These are phyloP conservation scores for Bassia scoparia DNA, from an alignment of 148 eudicot species.

Conservation along the genomic window DNA sequence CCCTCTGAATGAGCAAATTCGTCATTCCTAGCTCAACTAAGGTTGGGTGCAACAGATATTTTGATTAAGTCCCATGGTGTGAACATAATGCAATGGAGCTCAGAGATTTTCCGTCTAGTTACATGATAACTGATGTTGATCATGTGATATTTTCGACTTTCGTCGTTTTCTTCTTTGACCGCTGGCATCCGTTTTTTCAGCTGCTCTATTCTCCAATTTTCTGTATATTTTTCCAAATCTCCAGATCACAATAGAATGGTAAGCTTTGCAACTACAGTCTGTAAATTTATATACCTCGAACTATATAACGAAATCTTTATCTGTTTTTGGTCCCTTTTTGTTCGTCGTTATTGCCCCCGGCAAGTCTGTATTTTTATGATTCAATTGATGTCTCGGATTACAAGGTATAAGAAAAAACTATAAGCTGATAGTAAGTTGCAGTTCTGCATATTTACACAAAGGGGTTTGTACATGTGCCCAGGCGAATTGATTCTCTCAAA, in stretches of 20 bases:
- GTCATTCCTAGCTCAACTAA: background rate
- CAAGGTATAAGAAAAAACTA: too few relatives aligned
- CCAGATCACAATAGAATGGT: background rate
- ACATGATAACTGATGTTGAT: constrained; percentile 17
- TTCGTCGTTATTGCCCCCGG: background rate
- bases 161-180: background rate
- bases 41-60: background rate
- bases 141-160: constrained; percentile 14
- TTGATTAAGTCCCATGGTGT: background rate
- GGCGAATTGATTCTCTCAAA: too few relatives aligned
- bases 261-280: background rate
- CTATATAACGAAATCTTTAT: background rate
- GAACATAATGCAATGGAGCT: constrained; percentile 2
- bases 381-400: too few relatives aligned
- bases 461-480: too few relatives aligned
- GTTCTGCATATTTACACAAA: too few relatives aligned
- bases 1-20: constrained; percentile 10
- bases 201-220: background rate
- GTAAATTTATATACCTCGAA: background rate
- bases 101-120: background rate
- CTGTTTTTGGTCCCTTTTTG: background rate
- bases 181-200: background rate
- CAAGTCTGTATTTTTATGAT: background rate
- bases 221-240: background rate
- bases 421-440: too few relatives aligned